Conservation (phyloP, 768 basidiomycete genomes). For the Trametopsis cervina region DNA sequence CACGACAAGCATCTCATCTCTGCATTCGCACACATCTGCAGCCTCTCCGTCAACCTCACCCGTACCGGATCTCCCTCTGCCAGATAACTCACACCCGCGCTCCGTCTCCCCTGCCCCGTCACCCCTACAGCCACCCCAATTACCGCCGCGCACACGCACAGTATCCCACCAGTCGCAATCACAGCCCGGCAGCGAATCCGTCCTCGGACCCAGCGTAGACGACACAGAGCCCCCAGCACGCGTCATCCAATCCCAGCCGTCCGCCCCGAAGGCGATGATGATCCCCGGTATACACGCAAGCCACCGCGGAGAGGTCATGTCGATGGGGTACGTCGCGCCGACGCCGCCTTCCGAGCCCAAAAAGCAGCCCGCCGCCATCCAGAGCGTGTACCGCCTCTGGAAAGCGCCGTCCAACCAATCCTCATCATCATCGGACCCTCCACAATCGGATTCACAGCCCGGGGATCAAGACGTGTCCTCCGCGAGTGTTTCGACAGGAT, state of each 20-base stretch:
- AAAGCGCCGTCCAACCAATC: slow-evolving; percentile 37
- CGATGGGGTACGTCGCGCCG: slow-evolving; percentile 68
- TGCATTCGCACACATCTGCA: slow-evolving; percentile 18
- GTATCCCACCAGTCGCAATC: slow-evolving; percentile 20
- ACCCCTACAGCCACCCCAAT: slow-evolving; percentile 12
- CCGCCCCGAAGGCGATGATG: slow-evolving; percentile 71
- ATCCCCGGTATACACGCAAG: slow-evolving; percentile 85
- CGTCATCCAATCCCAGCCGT: slow-evolving; percentile 69
- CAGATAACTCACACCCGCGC: neutral
- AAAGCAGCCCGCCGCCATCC: slow-evolving; percentile 49
- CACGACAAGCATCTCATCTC: slow-evolving; percentile 23
- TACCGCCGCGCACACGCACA: slow-evolving; percentile 23
- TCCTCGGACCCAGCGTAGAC: slow-evolving; percentile 17
- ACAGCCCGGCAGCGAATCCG: slow-evolving; percentile 9
- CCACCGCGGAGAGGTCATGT: slow-evolving; percentile 81
- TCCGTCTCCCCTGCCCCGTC: slow-evolving; percentile 4
- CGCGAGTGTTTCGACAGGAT: neutral
- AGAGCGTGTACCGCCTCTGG: slow-evolving; percentile 71
- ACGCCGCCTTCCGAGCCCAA: slow-evolving; percentile 32
- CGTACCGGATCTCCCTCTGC: slow-evolving; percentile 5
- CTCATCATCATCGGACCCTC: slow-evolving; percentile 1
- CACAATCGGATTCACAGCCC: slow-evolving; percentile 13
- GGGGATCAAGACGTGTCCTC: slow-evolving; percentile 16
- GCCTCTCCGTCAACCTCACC: slow-evolving; percentile 22
- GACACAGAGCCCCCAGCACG: slow-evolving; percentile 28